Percentiles rank a stretch among this genome's conserved stretches.
phyloP scores from a whole-genome alignment of 2,329 filamentous ascomycete species.

The Leptographium lundbergii region DNA sequence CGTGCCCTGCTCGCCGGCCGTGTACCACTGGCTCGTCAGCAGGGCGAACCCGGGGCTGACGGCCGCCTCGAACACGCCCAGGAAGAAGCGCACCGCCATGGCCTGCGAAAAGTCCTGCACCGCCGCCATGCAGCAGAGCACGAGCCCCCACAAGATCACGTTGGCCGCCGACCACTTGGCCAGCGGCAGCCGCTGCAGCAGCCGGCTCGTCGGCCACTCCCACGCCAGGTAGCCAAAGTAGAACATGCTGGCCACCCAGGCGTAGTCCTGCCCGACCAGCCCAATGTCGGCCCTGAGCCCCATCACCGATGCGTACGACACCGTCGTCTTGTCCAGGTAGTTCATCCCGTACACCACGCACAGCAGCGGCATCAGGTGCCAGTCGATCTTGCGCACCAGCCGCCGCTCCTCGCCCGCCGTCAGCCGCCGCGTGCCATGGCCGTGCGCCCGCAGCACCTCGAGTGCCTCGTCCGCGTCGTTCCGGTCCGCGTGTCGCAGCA shows the following conservation, averaged over 20 bases:
- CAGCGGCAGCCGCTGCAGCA: slow-evolving; percentile 50
- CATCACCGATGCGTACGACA: slow-evolving; percentile 40
- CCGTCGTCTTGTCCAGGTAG: slow-evolving; percentile 33
- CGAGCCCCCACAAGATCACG: slow-evolving; percentile 48
- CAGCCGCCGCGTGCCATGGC: slow-evolving; percentile 24
- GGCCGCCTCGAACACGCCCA: slow-evolving; percentile 55
- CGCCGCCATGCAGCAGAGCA: slow-evolving; percentile 48
- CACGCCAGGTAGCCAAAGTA: slow-evolving; percentile 38
- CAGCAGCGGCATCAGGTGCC: slow-evolving; percentile 35
- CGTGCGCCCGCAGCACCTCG: slow-evolving; percentile 22
- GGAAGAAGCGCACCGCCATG: slow-evolving; percentile 52
- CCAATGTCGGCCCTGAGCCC: slow-evolving; percentile 33
- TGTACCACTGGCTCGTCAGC: slow-evolving; percentile 61
- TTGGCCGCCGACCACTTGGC: slow-evolving; percentile 55
- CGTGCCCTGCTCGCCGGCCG: slow-evolving; percentile 52
- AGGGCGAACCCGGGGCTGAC: slow-evolving; percentile 58
- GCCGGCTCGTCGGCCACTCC: slow-evolving; percentile 54
- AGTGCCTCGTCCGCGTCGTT: slow-evolving; percentile 31
- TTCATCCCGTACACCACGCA: slow-evolving; percentile 46
- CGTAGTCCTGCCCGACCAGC: slow-evolving; percentile 30
- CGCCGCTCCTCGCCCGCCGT: slow-evolving; percentile 26
- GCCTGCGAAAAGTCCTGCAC: slow-evolving; percentile 47
- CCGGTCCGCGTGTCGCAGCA: slow-evolving; percentile 22
- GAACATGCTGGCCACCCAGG: slow-evolving; percentile 39
- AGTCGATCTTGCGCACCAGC: slow-evolving; percentile 32